These are phyloP conservation scores for Xylariaceae sp. DNA, from an alignment of 2,329 filamentous ascomycete genomes.

Conservation along the genomic window DNA sequence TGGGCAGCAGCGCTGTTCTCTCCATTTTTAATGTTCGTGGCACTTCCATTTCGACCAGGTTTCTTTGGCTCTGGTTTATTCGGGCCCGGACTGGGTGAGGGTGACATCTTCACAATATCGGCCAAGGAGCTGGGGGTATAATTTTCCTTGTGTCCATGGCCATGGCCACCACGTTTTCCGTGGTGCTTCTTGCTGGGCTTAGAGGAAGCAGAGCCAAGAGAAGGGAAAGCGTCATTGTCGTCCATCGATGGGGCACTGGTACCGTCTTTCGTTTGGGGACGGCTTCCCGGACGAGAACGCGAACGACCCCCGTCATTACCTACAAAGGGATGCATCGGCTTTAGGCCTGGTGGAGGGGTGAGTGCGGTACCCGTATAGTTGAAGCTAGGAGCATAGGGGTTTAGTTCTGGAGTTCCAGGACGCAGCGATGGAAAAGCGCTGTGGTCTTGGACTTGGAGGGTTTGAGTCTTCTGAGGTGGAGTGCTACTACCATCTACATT, in stretches of 20 bases:
- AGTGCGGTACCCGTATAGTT: constrained; percentile 61
- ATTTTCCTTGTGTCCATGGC: constrained; percentile 72
- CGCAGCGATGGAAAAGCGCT: constrained; percentile 83
- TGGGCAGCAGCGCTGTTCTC: constrained; percentile 84
- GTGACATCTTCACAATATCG: constrained; percentile 94
- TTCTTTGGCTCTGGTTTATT: constrained; percentile 67
- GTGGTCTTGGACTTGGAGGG: constrained; percentile 82
- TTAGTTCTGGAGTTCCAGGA: constrained; percentile 63
- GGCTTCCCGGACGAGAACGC: constrained; percentile 83
- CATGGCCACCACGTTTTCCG: constrained; percentile 86
- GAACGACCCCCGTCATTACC: constrained; percentile 69
- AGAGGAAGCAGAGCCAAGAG: constrained; percentile 75
- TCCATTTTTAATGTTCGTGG: constrained; percentile 67
- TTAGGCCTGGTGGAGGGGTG: constrained; percentile 74
- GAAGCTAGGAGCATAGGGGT: constrained; percentile 58
- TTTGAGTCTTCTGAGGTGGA: constrained; percentile 69
- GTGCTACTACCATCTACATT: constrained; percentile 73
- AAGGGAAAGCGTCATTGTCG: constrained; percentile 94
- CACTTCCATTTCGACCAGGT: constrained; percentile 68
- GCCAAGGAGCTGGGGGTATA: constrained; percentile 78
- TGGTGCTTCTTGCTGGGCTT: constrained; percentile 91
- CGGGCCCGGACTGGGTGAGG: constrained; percentile 73
- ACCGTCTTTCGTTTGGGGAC: constrained; percentile 70
- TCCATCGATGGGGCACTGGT: constrained; percentile 80
- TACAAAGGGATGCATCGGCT: constrained; percentile 60